Evolutionary conservation across 192 early-diverging fungal genomes (phyloP).

Genomic region (Rhizoclosmatium globosum): DNA sequence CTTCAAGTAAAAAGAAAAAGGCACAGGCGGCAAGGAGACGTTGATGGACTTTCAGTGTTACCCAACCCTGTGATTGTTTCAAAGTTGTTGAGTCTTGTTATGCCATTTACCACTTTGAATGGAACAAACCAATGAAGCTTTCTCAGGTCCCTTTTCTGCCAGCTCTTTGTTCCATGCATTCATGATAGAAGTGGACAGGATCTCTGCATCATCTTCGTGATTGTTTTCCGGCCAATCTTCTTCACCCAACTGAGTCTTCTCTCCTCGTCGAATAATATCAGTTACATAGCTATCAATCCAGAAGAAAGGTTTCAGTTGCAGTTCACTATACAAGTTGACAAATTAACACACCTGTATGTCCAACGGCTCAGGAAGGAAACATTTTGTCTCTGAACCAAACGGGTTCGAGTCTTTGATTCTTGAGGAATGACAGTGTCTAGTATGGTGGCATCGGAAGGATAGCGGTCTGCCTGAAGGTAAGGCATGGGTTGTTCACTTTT

Average conservation of each 20-base stretch:
- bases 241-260: constrained; percentile 24
- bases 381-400: constrained; percentile 1
- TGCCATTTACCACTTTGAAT: not conserved
- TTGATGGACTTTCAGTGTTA: constrained; percentile 11
- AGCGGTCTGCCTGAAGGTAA: too few species aligned
- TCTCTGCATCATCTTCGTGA: constrained; percentile 39
- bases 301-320: not conserved
- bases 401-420: not conserved
- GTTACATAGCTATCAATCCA: constrained; percentile 34
- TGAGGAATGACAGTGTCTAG: too few species aligned
- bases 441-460: too few species aligned
- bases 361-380: constrained; percentile 24
- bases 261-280: constrained; percentile 46
- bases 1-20: constrained; percentile 8
- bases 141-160: not conserved
- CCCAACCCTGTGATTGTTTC: not conserved
- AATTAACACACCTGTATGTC: constrained; percentile 39
- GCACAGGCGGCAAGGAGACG: not conserved
- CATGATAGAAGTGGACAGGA: constrained; percentile 32
- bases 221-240: constrained; percentile 47
- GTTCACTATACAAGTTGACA: not conserved
- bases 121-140: constrained; percentile 16
- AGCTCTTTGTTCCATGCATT: constrained; percentile 37
- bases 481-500: too few species aligned
- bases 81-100: too few species aligned